These are phyloP conservation scores for Xylaria nigripes DNA, from an alignment of 495 filamentous ascomycete species.

Conservation along the genomic window DNA sequence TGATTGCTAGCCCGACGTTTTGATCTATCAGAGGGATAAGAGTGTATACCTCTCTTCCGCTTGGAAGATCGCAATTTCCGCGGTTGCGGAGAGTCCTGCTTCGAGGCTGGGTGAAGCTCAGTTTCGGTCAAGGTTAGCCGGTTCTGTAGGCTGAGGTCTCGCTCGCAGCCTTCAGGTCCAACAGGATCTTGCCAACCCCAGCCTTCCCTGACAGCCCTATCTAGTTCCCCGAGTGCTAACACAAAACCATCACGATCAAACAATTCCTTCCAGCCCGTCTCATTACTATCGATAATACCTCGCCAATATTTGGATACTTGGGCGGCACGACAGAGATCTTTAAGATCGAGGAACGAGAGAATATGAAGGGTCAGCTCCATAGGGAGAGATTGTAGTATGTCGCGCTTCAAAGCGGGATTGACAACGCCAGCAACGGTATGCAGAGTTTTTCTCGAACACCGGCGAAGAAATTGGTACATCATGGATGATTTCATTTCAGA, in stretches of 20 bases:
- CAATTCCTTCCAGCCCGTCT: slow-evolving; percentile 90
- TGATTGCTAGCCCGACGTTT: slow-evolving; percentile 46
- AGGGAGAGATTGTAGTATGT: slow-evolving; percentile 78
- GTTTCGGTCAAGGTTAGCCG: slow-evolving; percentile 42
- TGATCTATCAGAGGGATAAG: slow-evolving; percentile 37
- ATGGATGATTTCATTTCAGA: slow-evolving; percentile 83
- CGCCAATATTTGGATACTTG: slow-evolving; percentile 95
- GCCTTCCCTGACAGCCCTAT: slow-evolving; percentile 81
- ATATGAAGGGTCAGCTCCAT: slow-evolving; percentile 82
- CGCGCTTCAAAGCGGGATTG: slow-evolving; percentile 93
- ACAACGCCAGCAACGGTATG: slow-evolving; percentile 88
- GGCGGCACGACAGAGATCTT: slow-evolving; percentile 83
- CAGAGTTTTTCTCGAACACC: slow-evolving; percentile 82
- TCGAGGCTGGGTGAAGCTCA: slow-evolving; percentile 33
- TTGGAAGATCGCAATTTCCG: slow-evolving; percentile 31
- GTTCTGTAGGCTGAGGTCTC: slow-evolving; percentile 57
- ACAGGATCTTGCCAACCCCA: slow-evolving; percentile 97
- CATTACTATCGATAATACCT: slow-evolving; percentile 78
- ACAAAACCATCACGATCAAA: slow-evolving; percentile 76
- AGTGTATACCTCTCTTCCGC: slow-evolving; percentile 36
- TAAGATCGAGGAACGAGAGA: slow-evolving; percentile 74
- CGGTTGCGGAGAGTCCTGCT: slow-evolving; percentile 26
- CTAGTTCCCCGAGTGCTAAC: slow-evolving; percentile 74
- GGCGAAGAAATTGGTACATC: slow-evolving; percentile 88
- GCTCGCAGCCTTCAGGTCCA: slow-evolving; percentile 65